Conservation (phyloP, 148 eudicot genomes). For the Rhododendron ferrugineum region DNA sequence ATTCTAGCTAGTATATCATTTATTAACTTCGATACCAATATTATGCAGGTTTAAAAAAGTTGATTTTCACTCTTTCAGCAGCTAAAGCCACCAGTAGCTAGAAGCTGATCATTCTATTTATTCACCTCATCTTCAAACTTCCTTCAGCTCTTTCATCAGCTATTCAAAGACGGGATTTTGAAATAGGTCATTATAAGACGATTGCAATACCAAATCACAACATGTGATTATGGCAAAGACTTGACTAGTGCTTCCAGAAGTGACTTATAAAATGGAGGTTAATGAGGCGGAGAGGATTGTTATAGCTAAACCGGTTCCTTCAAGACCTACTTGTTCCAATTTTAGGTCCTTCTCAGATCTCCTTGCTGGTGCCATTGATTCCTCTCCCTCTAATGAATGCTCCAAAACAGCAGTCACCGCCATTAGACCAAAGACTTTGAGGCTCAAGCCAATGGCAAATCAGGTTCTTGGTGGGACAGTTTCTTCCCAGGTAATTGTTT, state of each 20-base stretch:
- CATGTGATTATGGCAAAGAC: neutral
- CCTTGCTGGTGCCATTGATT: conserved; percentile 44
- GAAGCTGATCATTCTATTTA: conserved; percentile 2
- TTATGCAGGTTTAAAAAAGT: neutral
- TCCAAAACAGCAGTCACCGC: conserved; percentile 42
- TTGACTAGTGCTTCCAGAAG: neutral
- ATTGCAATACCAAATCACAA: neutral
- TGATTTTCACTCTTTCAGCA: neutral
- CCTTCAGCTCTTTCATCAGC: neutral
- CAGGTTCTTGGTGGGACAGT: conserved; percentile 13
- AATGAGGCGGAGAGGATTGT: conserved; percentile 49
- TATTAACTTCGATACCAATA: neutral
- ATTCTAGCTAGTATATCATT: neutral
- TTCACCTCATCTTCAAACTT: neutral
- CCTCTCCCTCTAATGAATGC: conserved; percentile 34
- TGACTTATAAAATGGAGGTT: conserved; percentile 44
- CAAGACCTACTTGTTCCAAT: conserved; percentile 57
- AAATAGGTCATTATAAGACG: neutral
- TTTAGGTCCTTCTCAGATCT: conserved; percentile 63
- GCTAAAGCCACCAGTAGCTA: neutral
- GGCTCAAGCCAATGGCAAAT: conserved; percentile 45
- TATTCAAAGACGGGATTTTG: neutral
- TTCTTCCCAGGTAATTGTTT: conserved; percentile 25
- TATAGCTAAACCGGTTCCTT: conserved; percentile 78
- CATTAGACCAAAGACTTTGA: conserved; percentile 66